Conservation (phyloP, 2,329 filamentous ascomycete genomes). For the Talaromyces pinophilus region DNA sequence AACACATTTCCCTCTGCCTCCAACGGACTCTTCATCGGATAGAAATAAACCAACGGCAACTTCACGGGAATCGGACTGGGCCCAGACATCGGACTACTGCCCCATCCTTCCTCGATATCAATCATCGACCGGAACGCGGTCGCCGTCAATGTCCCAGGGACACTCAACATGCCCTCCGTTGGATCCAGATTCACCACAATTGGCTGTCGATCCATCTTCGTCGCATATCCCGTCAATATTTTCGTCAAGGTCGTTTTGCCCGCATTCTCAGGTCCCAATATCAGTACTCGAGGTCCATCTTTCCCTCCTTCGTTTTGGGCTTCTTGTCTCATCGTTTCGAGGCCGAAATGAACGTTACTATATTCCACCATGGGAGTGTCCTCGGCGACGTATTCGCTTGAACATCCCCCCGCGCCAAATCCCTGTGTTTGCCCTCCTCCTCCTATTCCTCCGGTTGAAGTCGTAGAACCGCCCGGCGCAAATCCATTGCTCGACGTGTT, state of each 20-base stretch:
- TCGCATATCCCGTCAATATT: slow-evolving; percentile 76
- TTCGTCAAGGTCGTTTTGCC: slow-evolving; percentile 84
- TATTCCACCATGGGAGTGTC: slow-evolving; percentile 80
- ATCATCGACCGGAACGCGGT: slow-evolving; percentile 84
- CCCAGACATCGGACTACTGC: slow-evolving; percentile 84
- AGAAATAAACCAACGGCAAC: slow-evolving; percentile 87
- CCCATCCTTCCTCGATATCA: slow-evolving; percentile 87
- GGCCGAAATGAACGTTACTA: slow-evolving; percentile 83
- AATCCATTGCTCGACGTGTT: slow-evolving; percentile 36
- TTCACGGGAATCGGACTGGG: slow-evolving; percentile 88
- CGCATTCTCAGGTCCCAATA: slow-evolving; percentile 74
- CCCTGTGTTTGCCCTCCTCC: slow-evolving; percentile 52
- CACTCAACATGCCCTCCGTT: slow-evolving; percentile 72
- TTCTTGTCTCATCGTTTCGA: slow-evolving; percentile 70
- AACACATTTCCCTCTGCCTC: slow-evolving; percentile 74
- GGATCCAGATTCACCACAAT: slow-evolving; percentile 84
- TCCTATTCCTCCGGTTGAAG: slow-evolving; percentile 51
- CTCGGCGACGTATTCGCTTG: slow-evolving; percentile 68
- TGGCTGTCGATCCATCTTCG: slow-evolving; percentile 71
- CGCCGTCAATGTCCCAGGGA: slow-evolving; percentile 81
- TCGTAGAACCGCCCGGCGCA: slow-evolving; percentile 28
- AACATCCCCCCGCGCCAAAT: slow-evolving; percentile 60
- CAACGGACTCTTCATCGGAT: slow-evolving; percentile 67
- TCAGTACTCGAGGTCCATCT: slow-evolving; percentile 76
- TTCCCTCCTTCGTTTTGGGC: slow-evolving; percentile 52